Evolutionary conservation across 441 rosid genomes (phyloP), one percentile per base, ranked within the genome.

Genomic region (Euphorbia corollata): DNA sequence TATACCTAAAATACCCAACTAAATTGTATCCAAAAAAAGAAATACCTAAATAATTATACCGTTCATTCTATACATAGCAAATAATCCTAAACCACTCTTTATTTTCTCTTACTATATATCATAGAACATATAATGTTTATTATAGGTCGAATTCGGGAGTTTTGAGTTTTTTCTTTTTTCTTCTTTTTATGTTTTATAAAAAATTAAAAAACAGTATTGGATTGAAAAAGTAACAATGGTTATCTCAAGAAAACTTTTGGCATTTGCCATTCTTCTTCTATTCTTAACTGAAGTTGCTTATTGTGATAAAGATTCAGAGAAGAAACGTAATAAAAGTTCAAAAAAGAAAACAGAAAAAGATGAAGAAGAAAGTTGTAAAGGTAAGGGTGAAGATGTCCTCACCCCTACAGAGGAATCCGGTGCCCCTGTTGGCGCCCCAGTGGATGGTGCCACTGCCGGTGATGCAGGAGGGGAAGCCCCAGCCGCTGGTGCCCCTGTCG

Each of bases 211-310:
- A 55, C 32, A 30, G 41, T 8, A 38, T 27, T 32, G 13, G 6
- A 5, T 34, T 18, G 47, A 32, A 41, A 32, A 64, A 39, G 48
- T 61, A 74, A 59, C 19, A 54, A 73, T 62, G 70, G 71, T 59
- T 51, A 70, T 78, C 64, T 41, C 23, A 23, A 20, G 56, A 41
- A 45, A 60, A 60, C 39, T 66, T 50, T 24, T 71, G 69, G 66
- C 68, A 22, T 63, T 10, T 54, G 79, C 67, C 77, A 56, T 72
- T 69, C 70, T 75, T 75, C 70, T 80, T 59, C 45, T 75, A 63
- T 74, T 71, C 71, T 60, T 75, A 32, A 71, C 69, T 30, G 2
- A 65, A 22, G 64, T 55, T 23, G 54, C 43, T 34, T 41, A 16
- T 61, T 69, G 68, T 23, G 39, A 16, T 6, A 7, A 57, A 27